Evolutionary conservation across 768 basidiomycete species (phyloP).

Genomic region (Suillus fuscotomentosus): DNA sequence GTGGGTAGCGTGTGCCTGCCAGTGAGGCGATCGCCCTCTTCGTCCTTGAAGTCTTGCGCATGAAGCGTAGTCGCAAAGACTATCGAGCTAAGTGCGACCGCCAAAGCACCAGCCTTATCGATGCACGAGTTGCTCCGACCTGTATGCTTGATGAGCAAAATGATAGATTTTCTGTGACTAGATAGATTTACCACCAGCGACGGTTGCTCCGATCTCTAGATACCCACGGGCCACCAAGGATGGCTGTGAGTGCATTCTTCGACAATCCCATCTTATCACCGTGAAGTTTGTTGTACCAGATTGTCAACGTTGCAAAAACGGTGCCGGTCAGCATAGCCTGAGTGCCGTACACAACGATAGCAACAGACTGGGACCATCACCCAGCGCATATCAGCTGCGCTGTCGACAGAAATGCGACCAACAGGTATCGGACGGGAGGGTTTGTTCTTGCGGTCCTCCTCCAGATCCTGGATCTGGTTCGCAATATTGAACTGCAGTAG

Average conservation of each 20-base stretch:
- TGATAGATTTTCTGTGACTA: neutral
- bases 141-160: constrained; percentile 16
- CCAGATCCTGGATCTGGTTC: constrained; percentile 36
- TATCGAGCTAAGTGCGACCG: no score
- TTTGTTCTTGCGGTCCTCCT: constrained; percentile 42
- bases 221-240: constrained; percentile 29
- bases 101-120: constrained; percentile 5
- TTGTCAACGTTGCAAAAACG: constrained; percentile 23
- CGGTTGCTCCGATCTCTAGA: constrained; percentile 36
- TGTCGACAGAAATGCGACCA: constrained; percentile 32
- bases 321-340: constrained; percentile 33
- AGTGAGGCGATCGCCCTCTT: no score
- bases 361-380: constrained; percentile 28
- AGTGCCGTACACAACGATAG: constrained; percentile 31
- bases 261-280: constrained; percentile 37
- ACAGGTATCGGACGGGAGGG: constrained; percentile 42
- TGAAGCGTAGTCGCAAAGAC: no score
- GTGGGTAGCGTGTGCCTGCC: no score
- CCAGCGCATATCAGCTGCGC: constrained; percentile 36
- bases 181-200: constrained; percentile 33
- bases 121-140: constrained; percentile 19
- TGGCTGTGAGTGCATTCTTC: constrained; percentile 38
- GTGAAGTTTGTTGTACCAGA: constrained; percentile 39
- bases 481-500: constrained; percentile 37
- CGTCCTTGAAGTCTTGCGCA: no score